Evolutionary conservation across 2,329 filamentous ascomycete genomes (phyloP), one percentile per base, ranked within the genome.

Genomic region (Fusarium denticulatum): DNA sequence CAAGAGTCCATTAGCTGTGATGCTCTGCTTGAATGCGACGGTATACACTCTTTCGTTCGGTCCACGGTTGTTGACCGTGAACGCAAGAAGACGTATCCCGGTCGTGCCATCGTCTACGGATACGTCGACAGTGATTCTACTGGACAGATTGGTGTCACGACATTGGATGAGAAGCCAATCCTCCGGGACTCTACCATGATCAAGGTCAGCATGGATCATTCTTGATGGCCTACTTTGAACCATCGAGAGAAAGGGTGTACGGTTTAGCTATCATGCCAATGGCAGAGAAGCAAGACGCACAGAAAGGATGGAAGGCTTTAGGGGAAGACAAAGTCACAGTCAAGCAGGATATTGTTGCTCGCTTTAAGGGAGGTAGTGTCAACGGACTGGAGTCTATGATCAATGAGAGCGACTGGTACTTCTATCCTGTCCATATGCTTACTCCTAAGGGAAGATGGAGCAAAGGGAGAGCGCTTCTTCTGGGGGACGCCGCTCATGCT

Each of bases 281-380:
- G 50, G 34, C 24, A 8, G 50, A 55, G 50, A 55, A 30, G 0
- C 12, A n/a, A 30, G 34, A 15, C 0, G 14, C 50, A 7, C 3
- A 14, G 10, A 9, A 39, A 30, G 34, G 34, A 30, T 55, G 50
- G 34, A 55, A 30, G 10, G 50, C 18, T 6, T 36, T 26, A 2
- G 24, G 20, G 3, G 24, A 39, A 1, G 50, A 39, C 13, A 39
- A 30, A 30, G 10, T 16, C 3, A 13, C 24, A 30, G 7, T 55
- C 0, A 55, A 18, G 3, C 0, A 2, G 34, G 18, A 39, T 3
- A 28, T 55, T 0, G 5, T 2, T 3, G n/a, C 0, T 55, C 34
- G 34, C 3, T 55, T 53, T 0, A 0, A n/a, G 0, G 1, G 4
- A 7, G 34, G 34, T 18, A 5, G 13, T 13, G 39, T 39, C 2